Evolutionary conservation across 345 rosid species (phyloP).

Genomic region (Eucalyptus dawsonii): DNA sequence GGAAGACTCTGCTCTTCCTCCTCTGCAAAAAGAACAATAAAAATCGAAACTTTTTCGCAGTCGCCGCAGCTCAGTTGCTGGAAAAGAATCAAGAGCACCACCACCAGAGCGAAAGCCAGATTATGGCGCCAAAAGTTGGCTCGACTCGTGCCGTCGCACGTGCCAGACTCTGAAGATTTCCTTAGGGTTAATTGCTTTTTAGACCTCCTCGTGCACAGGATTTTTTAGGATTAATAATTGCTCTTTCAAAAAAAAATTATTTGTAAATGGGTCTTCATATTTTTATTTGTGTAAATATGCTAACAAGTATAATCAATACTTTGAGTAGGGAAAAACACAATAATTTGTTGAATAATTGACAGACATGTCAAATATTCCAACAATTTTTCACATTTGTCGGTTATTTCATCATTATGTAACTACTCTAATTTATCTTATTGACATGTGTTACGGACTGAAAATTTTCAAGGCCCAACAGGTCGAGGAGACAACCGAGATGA

Average conservation of each 20-base stretch:
- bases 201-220: neutral
- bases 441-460: neutral
- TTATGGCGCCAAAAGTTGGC: neutral
- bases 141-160: neutral
- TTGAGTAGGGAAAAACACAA: neutral
- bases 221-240: neutral
- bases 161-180: neutral
- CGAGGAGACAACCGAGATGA: neutral
- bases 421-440: neutral
- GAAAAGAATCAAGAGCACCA: neutral
- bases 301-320: neutral
- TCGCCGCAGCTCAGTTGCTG: neutral
- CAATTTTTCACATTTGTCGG: neutral
- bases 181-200: neutral
- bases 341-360: neutral
- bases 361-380: fast-evolving
- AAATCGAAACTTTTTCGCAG: neutral
- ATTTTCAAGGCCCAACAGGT: neutral
- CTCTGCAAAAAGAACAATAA: neutral
- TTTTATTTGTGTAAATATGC: neutral
- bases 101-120: neutral
- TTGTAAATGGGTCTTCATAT: neutral
- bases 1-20: neutral
- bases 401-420: neutral
- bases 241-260: neutral